These are phyloP conservation scores for Globisporangium rhizosaccharum DNA, from an alignment of 352 stramenopile genomes.

Conservation along the genomic window DNA sequence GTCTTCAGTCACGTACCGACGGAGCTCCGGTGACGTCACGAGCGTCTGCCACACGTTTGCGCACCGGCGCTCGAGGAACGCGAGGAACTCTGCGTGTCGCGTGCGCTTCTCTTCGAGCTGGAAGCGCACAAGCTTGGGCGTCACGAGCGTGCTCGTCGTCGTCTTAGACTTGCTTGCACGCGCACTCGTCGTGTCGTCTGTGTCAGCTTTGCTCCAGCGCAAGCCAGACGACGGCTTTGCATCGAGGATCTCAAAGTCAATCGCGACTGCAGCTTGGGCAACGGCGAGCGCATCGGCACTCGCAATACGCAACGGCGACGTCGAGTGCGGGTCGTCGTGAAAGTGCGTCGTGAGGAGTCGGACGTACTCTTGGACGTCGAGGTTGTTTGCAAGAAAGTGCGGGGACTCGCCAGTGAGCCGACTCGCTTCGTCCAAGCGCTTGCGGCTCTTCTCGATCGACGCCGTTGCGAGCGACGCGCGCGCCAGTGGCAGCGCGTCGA, in stretches of 20 bases:
- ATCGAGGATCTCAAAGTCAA: constrained; percentile 74
- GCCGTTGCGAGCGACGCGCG: constrained; percentile 15
- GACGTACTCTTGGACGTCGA: constrained; percentile 54
- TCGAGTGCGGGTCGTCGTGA: constrained; percentile 39
- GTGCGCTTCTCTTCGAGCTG: constrained; percentile 78
- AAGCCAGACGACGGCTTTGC: constrained; percentile 76
- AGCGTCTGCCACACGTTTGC: constrained; percentile 56
- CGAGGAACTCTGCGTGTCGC: constrained; percentile 51
- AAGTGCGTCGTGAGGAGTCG: constrained; percentile 52
- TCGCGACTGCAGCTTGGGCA: constrained; percentile 50
- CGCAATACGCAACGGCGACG: constrained; percentile 35
- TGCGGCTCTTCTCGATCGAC: constrained; percentile 27
- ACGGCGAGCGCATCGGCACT: constrained; percentile 36
- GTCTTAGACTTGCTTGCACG: neutral
- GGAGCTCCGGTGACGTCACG: constrained; percentile 41
- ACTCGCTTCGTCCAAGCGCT: constrained; percentile 38
- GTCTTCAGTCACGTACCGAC: constrained; percentile 49
- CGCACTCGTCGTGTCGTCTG: constrained; percentile 10
- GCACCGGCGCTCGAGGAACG: constrained; percentile 65
- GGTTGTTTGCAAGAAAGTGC: constrained; percentile 27
- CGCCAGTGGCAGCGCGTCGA: constrained; percentile 27
- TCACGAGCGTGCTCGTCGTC: constrained; percentile 26
- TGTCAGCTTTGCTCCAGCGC: constrained; percentile 54
- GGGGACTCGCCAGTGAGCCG: constrained; percentile 33
- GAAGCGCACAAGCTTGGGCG: constrained; percentile 80